Conservation (phyloP, 2,329 filamentous ascomycete species). For the Diaporthe batatas region DNA sequence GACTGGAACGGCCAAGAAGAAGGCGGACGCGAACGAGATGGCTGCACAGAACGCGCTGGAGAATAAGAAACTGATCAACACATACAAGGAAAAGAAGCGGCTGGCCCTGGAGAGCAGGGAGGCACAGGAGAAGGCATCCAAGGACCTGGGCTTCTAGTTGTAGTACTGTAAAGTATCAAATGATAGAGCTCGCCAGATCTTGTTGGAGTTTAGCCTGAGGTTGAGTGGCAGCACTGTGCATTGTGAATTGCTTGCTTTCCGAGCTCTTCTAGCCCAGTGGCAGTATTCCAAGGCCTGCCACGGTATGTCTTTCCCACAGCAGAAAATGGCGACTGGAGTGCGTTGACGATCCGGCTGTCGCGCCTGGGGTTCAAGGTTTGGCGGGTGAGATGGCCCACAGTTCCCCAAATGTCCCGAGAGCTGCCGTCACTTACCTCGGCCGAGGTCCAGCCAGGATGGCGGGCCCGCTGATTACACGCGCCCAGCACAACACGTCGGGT, state of each 20-base stretch:
- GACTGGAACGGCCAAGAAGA: slow-evolving; percentile 73
- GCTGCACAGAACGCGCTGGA: slow-evolving; percentile 75
- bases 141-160: slow-evolving; percentile 35
- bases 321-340: neutral
- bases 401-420: slow-evolving; percentile 20
- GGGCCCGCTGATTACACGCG: slow-evolving; percentile 37
- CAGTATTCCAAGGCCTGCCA: neutral
- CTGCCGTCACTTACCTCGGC: slow-evolving; percentile 31
- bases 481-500: slow-evolving; percentile 35
- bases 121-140: slow-evolving; percentile 38
- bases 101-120: slow-evolving; percentile 31
- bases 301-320: too few relatives aligned
- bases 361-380: slow-evolving; percentile 19
- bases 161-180: too few relatives aligned
- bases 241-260: neutral
- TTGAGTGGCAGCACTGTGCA: neutral
- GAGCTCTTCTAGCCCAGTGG: neutral
- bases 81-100: slow-evolving; percentile 62
- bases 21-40: slow-evolving; percentile 76
- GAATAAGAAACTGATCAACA: slow-evolving; percentile 74
- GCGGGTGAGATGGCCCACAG: slow-evolving; percentile 19
- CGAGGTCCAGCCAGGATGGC: slow-evolving; percentile 36
- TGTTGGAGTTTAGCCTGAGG: neutral
- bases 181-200: neutral
- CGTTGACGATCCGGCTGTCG: slow-evolving; percentile 17